Evolutionary conservation across 2,329 filamentous ascomycete genomes (phyloP).

Genomic region (Colletotrichum orchidophilum): DNA sequence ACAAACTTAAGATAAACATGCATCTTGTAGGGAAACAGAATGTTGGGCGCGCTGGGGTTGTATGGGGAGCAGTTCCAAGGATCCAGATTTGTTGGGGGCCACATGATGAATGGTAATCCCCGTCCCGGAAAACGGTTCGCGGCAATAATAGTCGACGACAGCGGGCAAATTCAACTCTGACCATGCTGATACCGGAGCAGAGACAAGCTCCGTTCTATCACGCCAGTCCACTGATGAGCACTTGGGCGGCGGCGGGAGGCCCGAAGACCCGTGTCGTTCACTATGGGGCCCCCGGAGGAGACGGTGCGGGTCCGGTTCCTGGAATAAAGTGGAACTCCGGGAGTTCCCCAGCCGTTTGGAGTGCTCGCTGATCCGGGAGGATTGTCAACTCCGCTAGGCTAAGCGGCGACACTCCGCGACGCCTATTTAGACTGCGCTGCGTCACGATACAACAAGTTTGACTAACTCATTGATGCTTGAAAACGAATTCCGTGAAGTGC

Average conservation of each 20-base stretch:
- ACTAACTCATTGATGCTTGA: background rate
- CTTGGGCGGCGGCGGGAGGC: background rate
- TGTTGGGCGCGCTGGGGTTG: background rate
- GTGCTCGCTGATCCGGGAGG: background rate
- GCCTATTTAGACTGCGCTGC: background rate
- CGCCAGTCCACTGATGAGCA: too few species aligned
- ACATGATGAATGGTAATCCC: background rate
- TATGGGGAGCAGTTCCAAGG: background rate
- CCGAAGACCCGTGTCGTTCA: background rate
- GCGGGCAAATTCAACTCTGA: too few species aligned
- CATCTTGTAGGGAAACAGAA: background rate
- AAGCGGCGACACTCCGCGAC: background rate
- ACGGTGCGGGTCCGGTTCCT: background rate
- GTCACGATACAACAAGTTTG: background rate
- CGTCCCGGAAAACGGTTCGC: too few species aligned
- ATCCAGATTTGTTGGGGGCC: background rate
- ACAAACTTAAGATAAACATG: background rate
- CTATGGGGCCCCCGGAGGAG: background rate
- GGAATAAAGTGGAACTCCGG: background rate
- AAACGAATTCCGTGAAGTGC: background rate
- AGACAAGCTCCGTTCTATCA: background rate
- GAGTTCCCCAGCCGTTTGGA: too few species aligned
- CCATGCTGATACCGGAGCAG: background rate
- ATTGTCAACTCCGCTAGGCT: background rate
- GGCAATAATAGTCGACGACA: too few species aligned